These are phyloP conservation scores for Neonectria punicea DNA, from an alignment of 2,329 filamentous ascomycete genomes.

Conservation along the genomic window DNA sequence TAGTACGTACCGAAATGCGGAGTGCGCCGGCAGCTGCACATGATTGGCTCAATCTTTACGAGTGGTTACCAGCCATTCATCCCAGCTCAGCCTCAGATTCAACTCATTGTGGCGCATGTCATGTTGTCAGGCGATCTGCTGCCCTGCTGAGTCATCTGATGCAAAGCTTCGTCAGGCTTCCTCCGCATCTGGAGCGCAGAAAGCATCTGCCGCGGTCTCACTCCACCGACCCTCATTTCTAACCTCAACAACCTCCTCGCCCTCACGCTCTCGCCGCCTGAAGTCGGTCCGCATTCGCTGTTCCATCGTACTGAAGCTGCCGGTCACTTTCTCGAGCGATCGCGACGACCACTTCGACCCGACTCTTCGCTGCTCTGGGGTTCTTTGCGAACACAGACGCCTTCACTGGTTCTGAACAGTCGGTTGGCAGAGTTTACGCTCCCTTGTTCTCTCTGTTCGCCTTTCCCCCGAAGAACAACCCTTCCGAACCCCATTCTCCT, in stretches of 20 bases:
- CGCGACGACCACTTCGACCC: slow-evolving; percentile 47
- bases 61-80: slow-evolving; percentile 1
- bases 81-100: not conserved
- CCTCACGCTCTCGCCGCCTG: slow-evolving; percentile 48
- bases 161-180: slow-evolving; percentile 15
- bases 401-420: slow-evolving; percentile 69
- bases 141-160: slow-evolving; percentile 33
- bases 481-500: not conserved
- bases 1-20: slow-evolving; percentile 35
- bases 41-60: slow-evolving; percentile 37
- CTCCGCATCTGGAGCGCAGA: slow-evolving; percentile 24
- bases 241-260: slow-evolving; percentile 41
- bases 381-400: slow-evolving; percentile 60
- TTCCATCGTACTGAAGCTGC: slow-evolving; percentile 29
- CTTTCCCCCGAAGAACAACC: slow-evolving; percentile 8
- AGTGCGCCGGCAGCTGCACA: slow-evolving; percentile 17
- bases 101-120: slow-evolving; percentile 12
- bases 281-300: slow-evolving; percentile 49
- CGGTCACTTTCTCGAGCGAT: slow-evolving; percentile 35
- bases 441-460: slow-evolving; percentile 15
- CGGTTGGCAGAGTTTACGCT: slow-evolving; percentile 45
- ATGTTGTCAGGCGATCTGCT: not conserved
- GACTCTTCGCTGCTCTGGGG: slow-evolving; percentile 52
- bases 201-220: slow-evolving; percentile 29
- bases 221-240: slow-evolving; percentile 30